A percentile compares a stretch with the other conserved stretches of the same genome.
phyloP scores from a whole-genome alignment of 345 rosid species.

The Salix brachista region DNA sequence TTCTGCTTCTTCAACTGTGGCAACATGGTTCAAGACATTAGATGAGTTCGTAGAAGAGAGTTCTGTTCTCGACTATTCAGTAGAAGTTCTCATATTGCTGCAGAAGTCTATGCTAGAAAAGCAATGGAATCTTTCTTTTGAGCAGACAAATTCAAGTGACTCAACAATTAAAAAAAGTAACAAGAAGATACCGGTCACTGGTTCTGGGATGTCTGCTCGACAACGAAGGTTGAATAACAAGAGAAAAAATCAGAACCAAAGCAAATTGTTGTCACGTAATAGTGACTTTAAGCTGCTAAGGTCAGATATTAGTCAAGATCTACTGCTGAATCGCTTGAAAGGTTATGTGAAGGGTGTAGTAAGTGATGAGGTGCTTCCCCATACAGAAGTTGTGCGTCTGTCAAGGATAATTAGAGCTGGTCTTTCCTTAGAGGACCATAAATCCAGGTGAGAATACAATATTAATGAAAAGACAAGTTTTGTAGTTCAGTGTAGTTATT shows the following conservation, averaged over 20 bases:
- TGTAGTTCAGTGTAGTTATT: not conserved
- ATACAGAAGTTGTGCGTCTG: constrained; percentile 70
- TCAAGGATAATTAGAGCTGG: constrained; percentile 75
- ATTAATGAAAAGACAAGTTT: not conserved
- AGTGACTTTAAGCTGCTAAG: constrained; percentile 37
- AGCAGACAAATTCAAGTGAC: constrained; percentile 33
- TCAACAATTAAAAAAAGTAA: constrained; percentile 26
- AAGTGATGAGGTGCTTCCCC: constrained; percentile 71
- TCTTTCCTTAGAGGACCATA: constrained; percentile 70
- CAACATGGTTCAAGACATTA: constrained; percentile 35
- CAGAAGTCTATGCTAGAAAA: constrained; percentile 92
- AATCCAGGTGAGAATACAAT: constrained; percentile 49
- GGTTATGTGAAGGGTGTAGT: constrained; percentile 81
- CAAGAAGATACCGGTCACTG: constrained; percentile 51
- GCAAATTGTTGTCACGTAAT: constrained; percentile 27
- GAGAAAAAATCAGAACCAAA: constrained; percentile 38
- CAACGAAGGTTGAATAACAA: constrained; percentile 58
- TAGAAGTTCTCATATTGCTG: constrained; percentile 73
- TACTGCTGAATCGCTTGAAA: constrained; percentile 50
- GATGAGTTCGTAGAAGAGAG: constrained; percentile 42
- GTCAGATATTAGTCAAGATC: constrained; percentile 47
- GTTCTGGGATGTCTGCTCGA: constrained; percentile 80
- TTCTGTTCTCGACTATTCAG: constrained; percentile 47
- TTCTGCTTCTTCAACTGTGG: constrained; percentile 34
- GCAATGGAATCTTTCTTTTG: constrained; percentile 89